Percentiles rank a stretch among this genome's conserved stretches.
Evolutionary conservation across 1,284 basidiomycete species (phyloP).

Genomic region (Cronartium quercuum): DNA sequence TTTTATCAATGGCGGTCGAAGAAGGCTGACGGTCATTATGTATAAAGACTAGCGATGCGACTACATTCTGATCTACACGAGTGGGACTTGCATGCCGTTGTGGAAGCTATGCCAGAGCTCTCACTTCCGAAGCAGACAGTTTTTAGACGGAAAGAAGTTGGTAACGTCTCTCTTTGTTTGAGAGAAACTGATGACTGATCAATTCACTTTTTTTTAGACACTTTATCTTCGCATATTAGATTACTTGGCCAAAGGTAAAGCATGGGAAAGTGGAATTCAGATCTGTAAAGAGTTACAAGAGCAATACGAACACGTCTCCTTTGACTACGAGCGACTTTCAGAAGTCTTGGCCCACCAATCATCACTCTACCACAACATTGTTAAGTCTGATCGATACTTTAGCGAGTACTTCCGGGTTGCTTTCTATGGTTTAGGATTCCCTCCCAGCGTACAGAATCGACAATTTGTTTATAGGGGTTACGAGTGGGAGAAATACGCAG

Average conservation of each 20-base stretch:
- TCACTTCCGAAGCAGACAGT: conserved; percentile 84
- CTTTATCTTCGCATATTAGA: conserved; percentile 59
- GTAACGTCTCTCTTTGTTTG: neutral
- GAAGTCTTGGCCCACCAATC: conserved; percentile 47
- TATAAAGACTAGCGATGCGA: conserved; percentile 41
- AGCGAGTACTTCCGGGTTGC: conserved; percentile 71
- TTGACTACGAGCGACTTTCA: conserved; percentile 61
- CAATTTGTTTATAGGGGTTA: conserved; percentile 68
- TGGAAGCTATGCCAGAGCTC: conserved; percentile 56
- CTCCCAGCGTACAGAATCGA: conserved; percentile 52
- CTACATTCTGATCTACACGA: conserved; percentile 87
- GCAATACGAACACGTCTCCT: conserved; percentile 78
- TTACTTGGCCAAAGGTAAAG: conserved; percentile 69
- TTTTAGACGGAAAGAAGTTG: conserved; percentile 80
- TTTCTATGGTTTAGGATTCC: conserved; percentile 79
- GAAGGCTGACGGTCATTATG: conserved; percentile 22
- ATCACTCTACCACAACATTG: conserved; percentile 46
- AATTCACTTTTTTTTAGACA: conserved; percentile 51
- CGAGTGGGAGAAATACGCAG: conserved; percentile 54
- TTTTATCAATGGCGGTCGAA: neutral
- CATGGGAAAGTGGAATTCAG: conserved; percentile 88
- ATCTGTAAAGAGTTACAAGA: conserved; percentile 81
- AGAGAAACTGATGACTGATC: neutral
- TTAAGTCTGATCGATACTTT: conserved; percentile 45
- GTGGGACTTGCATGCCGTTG: conserved; percentile 64